Base-by-base conservation (phyloP, 108 stramenopile species). In the Skeletonema tropicum region DNA sequence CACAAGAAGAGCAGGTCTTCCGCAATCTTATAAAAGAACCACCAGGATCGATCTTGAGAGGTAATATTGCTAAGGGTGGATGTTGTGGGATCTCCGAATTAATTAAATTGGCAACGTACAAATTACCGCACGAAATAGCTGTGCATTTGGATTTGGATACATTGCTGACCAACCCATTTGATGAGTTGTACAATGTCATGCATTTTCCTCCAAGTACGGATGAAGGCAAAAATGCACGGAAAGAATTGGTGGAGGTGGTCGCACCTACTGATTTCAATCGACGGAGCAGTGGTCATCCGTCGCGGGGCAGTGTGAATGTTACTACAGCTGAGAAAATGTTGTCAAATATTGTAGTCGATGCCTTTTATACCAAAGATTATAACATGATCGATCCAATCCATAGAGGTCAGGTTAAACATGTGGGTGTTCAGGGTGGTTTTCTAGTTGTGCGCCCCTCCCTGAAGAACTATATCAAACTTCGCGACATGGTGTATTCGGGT, bases 391-490 rank as follows among this genome's bases (percentile, higher is more conserved):
- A 19, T 23, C 60, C 74, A 14, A 17, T 19, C 12, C 63, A 60
- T 5, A 8, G 8, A 23, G 23, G 21, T 3, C 52, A 55, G 6
- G 52, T 55, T 55, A 55, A 80, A 30, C 70, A 66, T 8, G 69
- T 85, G 3, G 88, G 88, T 3, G 85, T 90, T 1, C 96, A 97
- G 77, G 97, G 97, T 7, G 97, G 97, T 7, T 96, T 97, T 66
- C 49, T 96, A 14, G 72, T 95, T 1, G 65, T 94, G 0, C 75
- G 85, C 19, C 95, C 97, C 3, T 85, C 76, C 41, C 10, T 77
- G 19, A 49, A 25, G 9, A 78, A 69, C 19, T 97, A 88, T 68
- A 52, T 88, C 8, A 60, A 84, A 58, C 71, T 90, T 14, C 49
- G 77, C 13, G 68, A 75, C 15, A 75, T 93, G 25, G 79, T 97